Evolutionary conservation across 2,329 filamentous ascomycete species (phyloP).

Genomic region (Sarocladium brachiariae): DNA sequence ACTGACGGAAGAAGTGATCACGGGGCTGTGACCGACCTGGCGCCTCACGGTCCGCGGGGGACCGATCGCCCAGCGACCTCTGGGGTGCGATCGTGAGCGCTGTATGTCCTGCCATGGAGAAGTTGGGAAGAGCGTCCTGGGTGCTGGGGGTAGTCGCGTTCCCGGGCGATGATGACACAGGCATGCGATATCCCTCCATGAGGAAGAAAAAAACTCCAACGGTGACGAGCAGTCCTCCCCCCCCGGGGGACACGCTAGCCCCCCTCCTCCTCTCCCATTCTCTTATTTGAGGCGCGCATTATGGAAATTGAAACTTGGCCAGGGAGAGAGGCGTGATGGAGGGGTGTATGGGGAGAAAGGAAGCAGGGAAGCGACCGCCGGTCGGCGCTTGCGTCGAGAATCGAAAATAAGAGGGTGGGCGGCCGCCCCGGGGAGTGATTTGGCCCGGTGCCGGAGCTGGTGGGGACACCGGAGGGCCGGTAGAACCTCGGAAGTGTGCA

Average conservation of each 20-base stretch:
- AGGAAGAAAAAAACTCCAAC: neutral
- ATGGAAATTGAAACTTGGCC: neutral
- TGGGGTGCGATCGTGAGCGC: neutral
- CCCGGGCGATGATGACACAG: neutral
- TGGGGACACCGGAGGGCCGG: neutral
- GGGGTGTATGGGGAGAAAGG: neutral
- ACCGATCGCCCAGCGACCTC: neutral
- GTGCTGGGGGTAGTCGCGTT: neutral
- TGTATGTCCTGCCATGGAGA: neutral
- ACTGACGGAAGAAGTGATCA: neutral
- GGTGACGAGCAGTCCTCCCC: neutral
- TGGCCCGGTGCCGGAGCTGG: neutral
- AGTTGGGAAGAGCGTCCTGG: neutral
- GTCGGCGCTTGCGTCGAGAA: neutral
- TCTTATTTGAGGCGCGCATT: neutral
- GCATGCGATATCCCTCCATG: neutral
- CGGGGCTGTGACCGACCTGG: neutral
- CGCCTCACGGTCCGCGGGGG: neutral
- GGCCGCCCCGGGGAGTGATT: neutral
- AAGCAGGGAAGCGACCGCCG: neutral
- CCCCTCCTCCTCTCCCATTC: neutral
- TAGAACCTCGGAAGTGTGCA: neutral
- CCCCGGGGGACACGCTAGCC: neutral
- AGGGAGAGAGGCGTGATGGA: neutral
- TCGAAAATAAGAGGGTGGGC: neutral